These are phyloP conservation scores for Monosporozyma solicola DNA, from an alignment of 805 yeast species.

Conservation along the genomic window DNA sequence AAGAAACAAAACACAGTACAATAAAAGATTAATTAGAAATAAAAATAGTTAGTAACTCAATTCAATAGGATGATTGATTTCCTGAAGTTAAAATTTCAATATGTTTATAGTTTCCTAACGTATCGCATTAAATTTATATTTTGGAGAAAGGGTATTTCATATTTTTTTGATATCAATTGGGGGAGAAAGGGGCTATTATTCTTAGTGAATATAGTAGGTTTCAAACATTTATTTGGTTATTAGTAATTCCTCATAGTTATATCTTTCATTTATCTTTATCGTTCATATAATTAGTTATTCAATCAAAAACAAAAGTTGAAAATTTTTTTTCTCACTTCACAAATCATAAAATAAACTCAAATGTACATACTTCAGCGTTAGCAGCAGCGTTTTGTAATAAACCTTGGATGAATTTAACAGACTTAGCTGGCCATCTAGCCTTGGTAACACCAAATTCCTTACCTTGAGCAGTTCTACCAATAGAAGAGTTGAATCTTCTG, in stretches of 20 bases:
- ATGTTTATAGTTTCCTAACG: background rate
- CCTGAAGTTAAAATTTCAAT: background rate
- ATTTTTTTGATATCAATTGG: background rate
- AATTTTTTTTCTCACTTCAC: background rate
- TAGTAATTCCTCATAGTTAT: too few species aligned
- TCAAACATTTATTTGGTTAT: too few species aligned
- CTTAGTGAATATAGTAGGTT: too few species aligned
- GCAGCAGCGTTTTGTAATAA: conserved; percentile 96
- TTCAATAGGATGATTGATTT: background rate
- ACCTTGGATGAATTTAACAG: conserved; percentile 91
- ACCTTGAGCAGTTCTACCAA: conserved; percentile 99
- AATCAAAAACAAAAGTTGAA: too few species aligned
- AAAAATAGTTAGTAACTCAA: background rate
- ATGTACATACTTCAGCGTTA: conserved; percentile 73
- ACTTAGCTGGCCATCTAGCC: conserved; percentile 99
- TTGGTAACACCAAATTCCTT: conserved; percentile 99
- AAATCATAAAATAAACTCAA: background rate
- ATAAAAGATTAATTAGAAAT: background rate
- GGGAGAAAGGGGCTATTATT: too few species aligned
- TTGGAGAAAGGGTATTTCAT: background rate
- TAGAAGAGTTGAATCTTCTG: conserved; percentile 94
- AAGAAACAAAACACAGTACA: background rate
- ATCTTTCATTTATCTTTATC: background rate
- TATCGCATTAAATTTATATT: too few species aligned
- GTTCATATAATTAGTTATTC: background rate